phyloP scores from a whole-genome alignment of 2,329 filamentous ascomycete genomes.

The Microsporum ferrugineum region DNA sequence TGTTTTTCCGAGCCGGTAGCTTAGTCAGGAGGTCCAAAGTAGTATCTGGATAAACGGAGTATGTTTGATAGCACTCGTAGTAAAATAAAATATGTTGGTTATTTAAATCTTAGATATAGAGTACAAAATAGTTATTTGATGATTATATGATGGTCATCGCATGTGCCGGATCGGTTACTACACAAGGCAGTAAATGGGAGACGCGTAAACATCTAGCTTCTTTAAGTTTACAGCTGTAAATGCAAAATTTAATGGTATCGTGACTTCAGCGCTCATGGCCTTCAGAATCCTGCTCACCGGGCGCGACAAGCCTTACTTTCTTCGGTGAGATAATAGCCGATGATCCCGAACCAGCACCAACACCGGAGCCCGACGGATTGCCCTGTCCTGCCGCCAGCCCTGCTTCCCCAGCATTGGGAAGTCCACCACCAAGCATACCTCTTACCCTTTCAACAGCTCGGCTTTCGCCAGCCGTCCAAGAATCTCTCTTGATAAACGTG shows the following conservation, averaged over 20 bases:
- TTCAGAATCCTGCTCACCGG: slow-evolving; percentile 26
- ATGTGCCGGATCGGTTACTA: too few relatives aligned
- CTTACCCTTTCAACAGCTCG: slow-evolving; percentile 37
- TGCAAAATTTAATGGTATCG: background rate
- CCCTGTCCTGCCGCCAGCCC: slow-evolving; percentile 12
- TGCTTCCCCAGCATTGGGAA: slow-evolving; percentile 12
- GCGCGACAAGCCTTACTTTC: slow-evolving; percentile 36
- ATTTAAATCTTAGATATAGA: too few relatives aligned
- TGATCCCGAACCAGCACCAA: slow-evolving; percentile 17
- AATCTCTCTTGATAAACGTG: slow-evolving; percentile 34
- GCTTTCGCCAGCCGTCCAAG: slow-evolving; percentile 35
- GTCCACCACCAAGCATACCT: slow-evolving; percentile 29
- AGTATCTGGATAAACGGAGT: too few relatives aligned
- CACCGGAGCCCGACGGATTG: slow-evolving; percentile 11
- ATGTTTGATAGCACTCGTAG: too few relatives aligned
- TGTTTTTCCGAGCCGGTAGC: background rate
- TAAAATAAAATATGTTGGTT: too few relatives aligned
- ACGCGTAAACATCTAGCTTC: background rate
- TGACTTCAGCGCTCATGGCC: background rate
- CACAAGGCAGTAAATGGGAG: background rate
- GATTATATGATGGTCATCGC: too few relatives aligned
- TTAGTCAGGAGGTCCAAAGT: background rate
- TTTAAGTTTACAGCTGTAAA: background rate
- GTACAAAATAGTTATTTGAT: too few relatives aligned
- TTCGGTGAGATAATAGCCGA: slow-evolving; percentile 33